Conservation (phyloP, 2,329 filamentous ascomycete genomes). For the Colletotrichum sp. region DNA sequence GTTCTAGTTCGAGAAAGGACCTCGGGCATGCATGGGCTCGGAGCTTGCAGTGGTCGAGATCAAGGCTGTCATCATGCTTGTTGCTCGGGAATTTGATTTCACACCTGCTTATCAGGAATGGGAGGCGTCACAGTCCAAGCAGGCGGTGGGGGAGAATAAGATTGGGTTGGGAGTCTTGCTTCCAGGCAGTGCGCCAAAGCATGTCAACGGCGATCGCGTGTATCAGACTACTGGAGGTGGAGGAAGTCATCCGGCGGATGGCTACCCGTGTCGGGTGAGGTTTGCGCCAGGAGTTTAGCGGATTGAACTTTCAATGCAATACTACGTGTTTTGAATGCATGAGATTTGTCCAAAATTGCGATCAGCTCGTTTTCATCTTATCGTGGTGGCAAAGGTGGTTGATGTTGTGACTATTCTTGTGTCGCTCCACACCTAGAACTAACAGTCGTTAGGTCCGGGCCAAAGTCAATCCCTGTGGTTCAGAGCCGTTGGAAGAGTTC, state of each 20-base stretch:
- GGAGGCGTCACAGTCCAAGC: not conserved
- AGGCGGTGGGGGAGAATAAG: not conserved
- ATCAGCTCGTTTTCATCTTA: not conserved
- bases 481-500: not conserved
- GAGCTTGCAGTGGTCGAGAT: constrained; percentile 5
- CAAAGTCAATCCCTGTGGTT: not conserved
- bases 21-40: constrained; percentile 1
- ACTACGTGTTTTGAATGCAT: not conserved
- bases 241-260: constrained; percentile 1
- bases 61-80: not conserved
- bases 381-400: not conserved
- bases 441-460: not conserved
- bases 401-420: not conserved
- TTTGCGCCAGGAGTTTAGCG: not conserved
- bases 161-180: not conserved
- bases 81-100: constrained; percentile 1
- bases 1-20: not conserved
- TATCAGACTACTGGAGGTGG: constrained; percentile 2
- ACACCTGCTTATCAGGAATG: not conserved
- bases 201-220: not conserved
- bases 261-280: not conserved
- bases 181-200: not conserved
- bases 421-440: not conserved
- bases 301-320: not conserved
- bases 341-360: accelerated